Base-by-base conservation (phyloP, 176 grass and related monocot genomes). In the Dendrocalamus sinicus region DNA sequence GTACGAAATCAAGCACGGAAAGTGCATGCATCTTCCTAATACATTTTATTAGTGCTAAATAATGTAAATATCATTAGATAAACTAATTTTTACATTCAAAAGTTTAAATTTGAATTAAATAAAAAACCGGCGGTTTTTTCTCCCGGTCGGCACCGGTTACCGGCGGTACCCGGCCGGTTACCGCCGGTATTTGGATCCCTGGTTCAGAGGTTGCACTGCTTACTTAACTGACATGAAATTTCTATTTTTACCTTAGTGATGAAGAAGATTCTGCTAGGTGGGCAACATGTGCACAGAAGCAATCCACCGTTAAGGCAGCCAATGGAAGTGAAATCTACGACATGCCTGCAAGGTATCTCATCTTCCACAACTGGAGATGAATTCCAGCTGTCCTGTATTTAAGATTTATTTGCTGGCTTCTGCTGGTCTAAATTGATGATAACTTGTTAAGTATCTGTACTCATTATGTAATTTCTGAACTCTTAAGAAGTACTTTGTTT, bases 331-430 rank as follows among this genome's bases (percentile, higher is more conserved):
- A 85, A 81, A 54, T 51, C 45, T 80, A 65, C 74, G 54, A 84
- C 52, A 48, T 79, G 26, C 77, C 88, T 83, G 44, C 66, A n/a
- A 93, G 95, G 95, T 95, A 95, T 81, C 51, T 89, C 51, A 70
- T 64, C 77, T 70, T 76, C n/a, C 32, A 35, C 51, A 85, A 45
- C 19, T 77, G 77, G 43, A 51, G 28, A 58, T 58, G 76, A 73
- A 23, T 46, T 43, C 16, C 16, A 62, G 28, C 52, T 68, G 28
- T 81, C 64, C 17, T 35, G 16, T 55, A 66, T 79, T 72, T 67
- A 69, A 80, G 15, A 85, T 52, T 62, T 68, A 76, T 62, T 52
- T 54, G 28, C 1, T 85, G 28, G 32, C 12, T 52, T 85, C 35
- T 81, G 55, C 51, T 86, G 12, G 24, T 84, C 70, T 60, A 75